Conservation (phyloP, 2,329 filamentous ascomycete genomes). For the Graphilbum sp. region DNA sequence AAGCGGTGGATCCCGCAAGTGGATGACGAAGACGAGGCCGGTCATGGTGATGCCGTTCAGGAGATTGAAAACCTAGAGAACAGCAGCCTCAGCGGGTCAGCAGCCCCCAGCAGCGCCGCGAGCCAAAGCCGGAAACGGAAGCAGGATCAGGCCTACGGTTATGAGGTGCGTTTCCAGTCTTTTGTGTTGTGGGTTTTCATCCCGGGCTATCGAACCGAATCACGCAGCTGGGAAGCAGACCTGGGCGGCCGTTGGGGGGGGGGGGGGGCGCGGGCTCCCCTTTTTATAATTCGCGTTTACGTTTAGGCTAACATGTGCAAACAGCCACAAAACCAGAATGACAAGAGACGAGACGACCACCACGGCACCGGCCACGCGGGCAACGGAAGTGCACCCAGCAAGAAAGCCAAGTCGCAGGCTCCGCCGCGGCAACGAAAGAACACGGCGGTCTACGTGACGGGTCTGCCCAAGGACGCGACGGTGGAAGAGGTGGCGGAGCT, state of each 20-base stretch:
- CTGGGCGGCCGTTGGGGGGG: too few species aligned
- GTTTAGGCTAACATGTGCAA: too few species aligned
- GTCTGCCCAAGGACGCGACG: conserved; percentile 64
- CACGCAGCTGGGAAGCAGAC: too few species aligned
- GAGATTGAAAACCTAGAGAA: not conserved
- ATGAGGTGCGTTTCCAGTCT: conserved; percentile 13
- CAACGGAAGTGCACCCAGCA: conserved; percentile 1
- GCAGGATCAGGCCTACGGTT: conserved; percentile 18
- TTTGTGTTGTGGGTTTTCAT: too few species aligned
- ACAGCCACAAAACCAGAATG: too few species aligned
- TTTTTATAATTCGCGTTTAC: too few species aligned
- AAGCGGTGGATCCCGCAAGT: conserved; percentile 55
- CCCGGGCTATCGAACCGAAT: too few species aligned
- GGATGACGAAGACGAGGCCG: conserved; percentile 12
- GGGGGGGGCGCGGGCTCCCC: too few species aligned
- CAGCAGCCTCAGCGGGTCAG: not conserved
- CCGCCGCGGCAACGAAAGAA: conserved; percentile 47
- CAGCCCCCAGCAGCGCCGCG: conserved; percentile 6
- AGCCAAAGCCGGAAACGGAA: conserved; percentile 23
- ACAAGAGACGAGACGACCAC: not conserved
- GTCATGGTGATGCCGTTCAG: conserved; percentile 9
- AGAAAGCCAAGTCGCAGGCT: conserved; percentile 14
- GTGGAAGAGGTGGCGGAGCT: conserved; percentile 65
- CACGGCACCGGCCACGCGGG: too few species aligned
- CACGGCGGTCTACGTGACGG: conserved; percentile 83